These are phyloP conservation scores for Beauveria scarabaeidicola DNA, from an alignment of 2,329 filamentous ascomycete genomes.

Conservation along the genomic window DNA sequence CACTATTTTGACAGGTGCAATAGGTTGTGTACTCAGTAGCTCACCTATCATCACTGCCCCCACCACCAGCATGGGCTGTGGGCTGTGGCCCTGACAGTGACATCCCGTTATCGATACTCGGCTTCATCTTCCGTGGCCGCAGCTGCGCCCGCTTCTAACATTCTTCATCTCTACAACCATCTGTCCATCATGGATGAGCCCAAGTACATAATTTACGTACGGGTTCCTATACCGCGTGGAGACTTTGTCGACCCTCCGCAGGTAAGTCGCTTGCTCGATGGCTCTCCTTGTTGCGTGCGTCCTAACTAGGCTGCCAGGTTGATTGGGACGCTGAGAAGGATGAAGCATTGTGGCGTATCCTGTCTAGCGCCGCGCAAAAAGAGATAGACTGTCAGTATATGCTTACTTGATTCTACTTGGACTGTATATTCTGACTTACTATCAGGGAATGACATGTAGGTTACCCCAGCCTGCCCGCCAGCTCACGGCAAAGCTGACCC, in stretches of 20 bases:
- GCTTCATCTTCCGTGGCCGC: neutral
- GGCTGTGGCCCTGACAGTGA: constrained; percentile 2
- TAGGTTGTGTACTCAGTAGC: neutral
- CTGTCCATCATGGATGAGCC: constrained; percentile 38
- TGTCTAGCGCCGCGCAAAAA: constrained; percentile 72
- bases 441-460: constrained; percentile 65
- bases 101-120: constrained; percentile 4
- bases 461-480: neutral
- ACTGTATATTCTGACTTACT: neutral
- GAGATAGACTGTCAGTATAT: constrained; percentile 75
- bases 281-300: constrained; percentile 9
- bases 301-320: constrained; percentile 45
- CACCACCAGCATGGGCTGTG: neutral
- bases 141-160: neutral
- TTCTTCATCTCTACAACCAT: neutral
- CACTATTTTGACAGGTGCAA: neutral
- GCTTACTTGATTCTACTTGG: neutral
- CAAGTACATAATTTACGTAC: constrained; percentile 69
- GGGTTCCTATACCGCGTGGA: constrained; percentile 79
- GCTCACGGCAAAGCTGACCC: constrained; percentile 16
- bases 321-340: constrained; percentile 87
- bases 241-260: constrained; percentile 86
- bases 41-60: neutral
- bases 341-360: constrained; percentile 78
- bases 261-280: constrained; percentile 39